Percentiles rank a stretch among this genome's conserved stretches.
Evolutionary conservation across 305 asterid species (phyloP).

Genomic region (Stenogyne calaminthoides): DNA sequence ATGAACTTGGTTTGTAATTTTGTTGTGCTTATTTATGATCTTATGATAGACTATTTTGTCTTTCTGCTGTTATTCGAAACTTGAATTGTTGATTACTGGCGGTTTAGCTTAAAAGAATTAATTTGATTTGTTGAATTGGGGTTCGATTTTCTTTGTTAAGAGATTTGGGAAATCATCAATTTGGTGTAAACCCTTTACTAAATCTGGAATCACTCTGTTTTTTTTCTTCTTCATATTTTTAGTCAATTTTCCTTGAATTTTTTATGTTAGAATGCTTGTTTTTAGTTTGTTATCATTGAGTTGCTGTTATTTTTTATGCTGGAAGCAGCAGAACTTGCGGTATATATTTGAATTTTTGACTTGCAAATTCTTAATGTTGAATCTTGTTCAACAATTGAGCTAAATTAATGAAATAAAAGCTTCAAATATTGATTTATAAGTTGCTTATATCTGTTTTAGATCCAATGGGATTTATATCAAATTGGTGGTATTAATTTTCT

Average conservation of each 20-base stretch:
- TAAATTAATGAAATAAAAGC: neutral
- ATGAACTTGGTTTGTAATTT: constrained; percentile 7
- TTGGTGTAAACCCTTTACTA: neutral
- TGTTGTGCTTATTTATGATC: neutral
- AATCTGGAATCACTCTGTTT: neutral
- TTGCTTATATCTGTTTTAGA: constrained; percentile 14
- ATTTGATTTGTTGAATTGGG: constrained; percentile 20
- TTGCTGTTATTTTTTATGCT: neutral
- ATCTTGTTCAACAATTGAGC: constrained; percentile 2
- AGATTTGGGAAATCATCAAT: constrained; percentile 12
- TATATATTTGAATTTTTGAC: neutral
- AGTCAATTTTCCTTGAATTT: neutral
- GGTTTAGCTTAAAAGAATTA: constrained; percentile 6
- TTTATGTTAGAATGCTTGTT: neutral
- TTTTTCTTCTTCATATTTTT: constrained; percentile 1
- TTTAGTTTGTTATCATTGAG: constrained; percentile 1
- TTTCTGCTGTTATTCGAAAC: neutral
- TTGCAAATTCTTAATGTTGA: constrained; percentile 6
- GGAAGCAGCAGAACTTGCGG: constrained; percentile 6
- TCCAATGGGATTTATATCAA: constrained; percentile 13
- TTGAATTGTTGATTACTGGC: constrained; percentile 21
- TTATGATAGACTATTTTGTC: constrained; percentile 6
- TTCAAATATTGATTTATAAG: neutral
- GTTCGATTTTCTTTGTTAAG: constrained; percentile 7
- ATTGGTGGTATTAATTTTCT: neutral